These are phyloP conservation scores for Corynascus novoguineensis DNA, from an alignment of 495 filamentous ascomycete species.

Conservation along the genomic window DNA sequence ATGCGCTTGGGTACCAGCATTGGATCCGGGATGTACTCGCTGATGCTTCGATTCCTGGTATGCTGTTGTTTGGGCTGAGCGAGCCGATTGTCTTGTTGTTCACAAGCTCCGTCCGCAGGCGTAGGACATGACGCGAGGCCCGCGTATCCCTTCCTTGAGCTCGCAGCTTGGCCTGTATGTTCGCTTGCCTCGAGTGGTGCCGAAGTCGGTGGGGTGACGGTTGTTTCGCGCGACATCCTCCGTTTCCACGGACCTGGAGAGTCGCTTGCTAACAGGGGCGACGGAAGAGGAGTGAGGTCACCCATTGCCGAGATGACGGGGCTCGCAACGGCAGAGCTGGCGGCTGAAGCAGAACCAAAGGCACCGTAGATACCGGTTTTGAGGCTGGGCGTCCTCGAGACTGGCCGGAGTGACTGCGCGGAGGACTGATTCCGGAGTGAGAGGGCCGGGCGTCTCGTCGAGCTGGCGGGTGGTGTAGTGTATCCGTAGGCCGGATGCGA, in stretches of 20 bases:
- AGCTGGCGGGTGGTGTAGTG: slow-evolving; percentile 24
- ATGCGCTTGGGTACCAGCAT: slow-evolving; percentile 63
- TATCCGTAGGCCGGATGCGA: slow-evolving; percentile 22
- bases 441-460: slow-evolving; percentile 25
- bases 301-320: slow-evolving; percentile 76
- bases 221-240: slow-evolving; percentile 33
- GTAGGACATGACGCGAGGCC: slow-evolving; percentile 36
- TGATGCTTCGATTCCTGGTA: slow-evolving; percentile 71
- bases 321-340: slow-evolving; percentile 42
- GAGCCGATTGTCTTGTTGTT: slow-evolving; percentile 32
- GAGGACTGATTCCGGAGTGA: slow-evolving; percentile 38
- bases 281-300: slow-evolving; percentile 89
- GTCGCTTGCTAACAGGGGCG: slow-evolving; percentile 66
- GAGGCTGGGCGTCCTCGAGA: slow-evolving; percentile 46
- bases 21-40: slow-evolving; percentile 75
- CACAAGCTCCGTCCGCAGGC: slow-evolving; percentile 26
- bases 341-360: slow-evolving; percentile 36
- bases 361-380: slow-evolving; percentile 32
- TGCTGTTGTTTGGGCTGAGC: slow-evolving; percentile 33
- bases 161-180: slow-evolving; percentile 39
- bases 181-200: slow-evolving; percentile 40
- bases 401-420: slow-evolving; percentile 35
- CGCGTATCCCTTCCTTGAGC: slow-evolving; percentile 50
- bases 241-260: slow-evolving; percentile 69
- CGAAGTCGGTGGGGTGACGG: slow-evolving; percentile 1